Conservation (phyloP, 305 asterid genomes). For the Solanum hybrid region DNA sequence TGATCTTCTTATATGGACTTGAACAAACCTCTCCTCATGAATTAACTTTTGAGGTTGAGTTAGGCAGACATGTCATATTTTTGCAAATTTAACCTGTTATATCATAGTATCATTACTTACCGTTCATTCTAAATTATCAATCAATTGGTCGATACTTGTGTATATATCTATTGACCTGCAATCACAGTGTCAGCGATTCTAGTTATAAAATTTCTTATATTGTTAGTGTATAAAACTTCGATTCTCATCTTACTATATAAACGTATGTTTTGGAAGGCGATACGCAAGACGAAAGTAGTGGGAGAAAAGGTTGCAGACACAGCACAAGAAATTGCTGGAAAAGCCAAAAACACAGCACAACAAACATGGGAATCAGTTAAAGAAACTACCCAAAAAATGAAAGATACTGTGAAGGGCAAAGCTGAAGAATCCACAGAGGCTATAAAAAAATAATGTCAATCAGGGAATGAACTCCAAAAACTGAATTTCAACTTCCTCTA, state of each 20-base stretch:
- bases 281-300: constrained; percentile 15
- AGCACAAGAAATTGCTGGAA: constrained; percentile 22
- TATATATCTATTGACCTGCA: not conserved
- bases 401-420: constrained; percentile 20
- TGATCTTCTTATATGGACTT: too few species aligned
- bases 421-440: constrained; percentile 24
- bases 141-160: not conserved
- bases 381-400: constrained; percentile 26
- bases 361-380: constrained; percentile 30
- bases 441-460: constrained; percentile 11
- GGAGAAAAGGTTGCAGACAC: constrained; percentile 22
- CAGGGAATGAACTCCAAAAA: constrained; percentile 20
- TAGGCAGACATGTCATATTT: too few species aligned
- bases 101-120: not conserved
- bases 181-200: not conserved
- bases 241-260: not conserved
- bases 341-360: constrained; percentile 26
- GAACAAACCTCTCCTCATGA: too few species aligned
- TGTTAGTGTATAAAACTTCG: not conserved
- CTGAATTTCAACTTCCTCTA: not conserved
- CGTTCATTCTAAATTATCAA: not conserved
- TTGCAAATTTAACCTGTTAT: not conserved
- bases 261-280: constrained; percentile 1
- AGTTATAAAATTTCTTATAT: not conserved
- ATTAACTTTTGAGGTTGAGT: rapidly evolving